A percentile compares a stretch with the other conserved stretches of the same genome.
phyloP scores from a whole-genome alignment of 2,329 filamentous ascomycete species.

The Phoma sp. region DNA sequence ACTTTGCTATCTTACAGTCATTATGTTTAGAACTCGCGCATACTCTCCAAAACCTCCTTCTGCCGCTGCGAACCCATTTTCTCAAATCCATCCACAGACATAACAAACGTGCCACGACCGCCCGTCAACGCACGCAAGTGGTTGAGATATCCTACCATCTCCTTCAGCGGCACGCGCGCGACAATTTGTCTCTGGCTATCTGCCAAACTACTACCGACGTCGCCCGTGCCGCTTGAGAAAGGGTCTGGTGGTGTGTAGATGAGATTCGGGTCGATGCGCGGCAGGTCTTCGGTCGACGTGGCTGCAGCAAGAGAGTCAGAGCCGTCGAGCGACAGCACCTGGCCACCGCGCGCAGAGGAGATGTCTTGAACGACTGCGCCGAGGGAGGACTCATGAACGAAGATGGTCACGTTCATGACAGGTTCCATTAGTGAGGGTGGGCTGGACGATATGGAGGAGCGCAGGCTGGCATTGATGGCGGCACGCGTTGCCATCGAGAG shows the following conservation, averaged over 20 bases:
- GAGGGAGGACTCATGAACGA: constrained; percentile 80
- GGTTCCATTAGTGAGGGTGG: constrained; percentile 81
- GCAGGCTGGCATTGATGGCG: constrained; percentile 71
- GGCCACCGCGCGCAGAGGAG: constrained; percentile 72
- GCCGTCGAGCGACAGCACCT: constrained; percentile 71
- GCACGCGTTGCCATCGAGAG: constrained; percentile 69
- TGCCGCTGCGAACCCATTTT: constrained; percentile 67
- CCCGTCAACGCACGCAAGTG: constrained; percentile 87
- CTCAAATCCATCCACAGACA: constrained; percentile 75
- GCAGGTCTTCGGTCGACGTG: constrained; percentile 37
- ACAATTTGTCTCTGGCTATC: constrained; percentile 65
- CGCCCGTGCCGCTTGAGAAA: constrained; percentile 59
- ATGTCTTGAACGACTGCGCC: constrained; percentile 85
- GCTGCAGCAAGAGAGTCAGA: constrained; percentile 18
- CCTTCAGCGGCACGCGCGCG: constrained; percentile 88
- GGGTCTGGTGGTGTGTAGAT: constrained; percentile 92
- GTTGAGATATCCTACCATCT: constrained; percentile 95
- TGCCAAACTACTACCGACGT: constrained; percentile 24
- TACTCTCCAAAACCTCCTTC: constrained; percentile 57
- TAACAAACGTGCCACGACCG: constrained; percentile 78
- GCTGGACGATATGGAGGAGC: constrained; percentile 61
- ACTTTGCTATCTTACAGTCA: not conserved
- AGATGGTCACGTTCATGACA: constrained; percentile 88
- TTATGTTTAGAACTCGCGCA: constrained; percentile 34
- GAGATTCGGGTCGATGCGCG: constrained; percentile 68